Base-by-base conservation (phyloP, 169 alveolate genomes). In the Eimeria praecox region DNA sequence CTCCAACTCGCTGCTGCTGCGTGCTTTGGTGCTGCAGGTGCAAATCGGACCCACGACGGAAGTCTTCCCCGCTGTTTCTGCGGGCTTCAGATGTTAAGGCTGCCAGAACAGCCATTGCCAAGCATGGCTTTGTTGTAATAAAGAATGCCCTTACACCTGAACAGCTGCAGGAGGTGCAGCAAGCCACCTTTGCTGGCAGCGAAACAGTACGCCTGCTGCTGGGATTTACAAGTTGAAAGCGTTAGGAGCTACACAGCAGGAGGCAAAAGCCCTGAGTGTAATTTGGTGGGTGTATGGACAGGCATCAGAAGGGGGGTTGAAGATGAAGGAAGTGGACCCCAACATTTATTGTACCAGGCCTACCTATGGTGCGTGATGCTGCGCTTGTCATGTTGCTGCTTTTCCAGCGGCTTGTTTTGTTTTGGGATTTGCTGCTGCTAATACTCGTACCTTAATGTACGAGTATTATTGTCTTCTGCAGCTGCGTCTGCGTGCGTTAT, bases 311-410 rank as follows among this genome's bases (percentile, higher is more conserved):
- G 88, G 90, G 30, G 95, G 80, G 56, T 52, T 59, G 91, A 82
- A 75, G 71, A 91, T 91, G 95, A 80, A 56, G 54, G 91, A 40
- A 52, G 83, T 54, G 66, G 95, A 91, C 56, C 95, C 95, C 54
- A 91, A 91, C 83, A 59, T 91, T n/a, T 91, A 66, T 83, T 91
- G 95, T 77, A 77, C 90, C 38, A 40, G 95, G 64, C 95, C 95
- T 22, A 91, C 95, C 22, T 69, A 69, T 44, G 94, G 94, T 88
- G 71, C 38, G 94, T 42, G 35, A 33, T 73, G 40, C 66, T 44
- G 83, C 2, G 46, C 69, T 42, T 2, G 73, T 35, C 82, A 3
- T 10, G 64, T 40, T 87, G 54, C 73, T 52, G 56, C 49, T 24
- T 14, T 16, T 27, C 54, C 52, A 44, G 54, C 64, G 3, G 56